Evolutionary conservation across 2,329 filamentous ascomycete species (phyloP).

Genomic region (Didymella pomorum): DNA sequence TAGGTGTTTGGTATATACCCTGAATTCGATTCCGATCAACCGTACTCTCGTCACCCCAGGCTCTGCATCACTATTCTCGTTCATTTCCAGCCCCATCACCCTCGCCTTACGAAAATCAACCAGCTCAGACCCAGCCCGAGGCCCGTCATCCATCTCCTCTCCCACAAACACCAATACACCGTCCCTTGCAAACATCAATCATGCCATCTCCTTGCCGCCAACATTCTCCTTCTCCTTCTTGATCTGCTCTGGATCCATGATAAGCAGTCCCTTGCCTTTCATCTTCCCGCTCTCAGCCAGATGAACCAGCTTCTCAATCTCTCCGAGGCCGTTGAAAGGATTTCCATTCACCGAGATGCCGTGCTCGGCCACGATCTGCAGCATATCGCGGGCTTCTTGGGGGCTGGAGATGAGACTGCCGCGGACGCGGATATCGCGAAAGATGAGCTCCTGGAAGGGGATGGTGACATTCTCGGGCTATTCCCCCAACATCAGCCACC

Average conservation of each 20-base stretch:
- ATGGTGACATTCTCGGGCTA: conserved; percentile 30
- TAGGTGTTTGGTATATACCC: no score
- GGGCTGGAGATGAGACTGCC: conserved; percentile 57
- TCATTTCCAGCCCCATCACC: no score
- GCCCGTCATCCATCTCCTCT: no score
- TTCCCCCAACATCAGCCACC: no score
- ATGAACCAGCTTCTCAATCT: conserved; percentile 60
- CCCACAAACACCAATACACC: no score
- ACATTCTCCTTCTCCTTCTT: conserved; percentile 41
- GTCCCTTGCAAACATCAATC: no score
- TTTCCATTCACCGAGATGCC: conserved; percentile 61
- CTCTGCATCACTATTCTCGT: no score
- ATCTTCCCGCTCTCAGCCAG: conserved; percentile 62
- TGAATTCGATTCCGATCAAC: no score
- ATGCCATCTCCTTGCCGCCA: conserved; percentile 1
- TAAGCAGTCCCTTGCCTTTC: conserved; percentile 63
- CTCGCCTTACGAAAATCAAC: no score
- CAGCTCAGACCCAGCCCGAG: no score
- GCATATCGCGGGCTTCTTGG: conserved; percentile 58
- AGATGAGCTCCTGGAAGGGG: conserved; percentile 60
- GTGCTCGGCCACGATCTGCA: conserved; percentile 56
- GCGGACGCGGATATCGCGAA: conserved; percentile 61
- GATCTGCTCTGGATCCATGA: conserved; percentile 61
- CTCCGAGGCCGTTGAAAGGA: conserved; percentile 61
- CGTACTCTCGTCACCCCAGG: no score